Conservation (phyloP, 768 basidiomycete genomes). For the Trametes sanguinea region DNA sequence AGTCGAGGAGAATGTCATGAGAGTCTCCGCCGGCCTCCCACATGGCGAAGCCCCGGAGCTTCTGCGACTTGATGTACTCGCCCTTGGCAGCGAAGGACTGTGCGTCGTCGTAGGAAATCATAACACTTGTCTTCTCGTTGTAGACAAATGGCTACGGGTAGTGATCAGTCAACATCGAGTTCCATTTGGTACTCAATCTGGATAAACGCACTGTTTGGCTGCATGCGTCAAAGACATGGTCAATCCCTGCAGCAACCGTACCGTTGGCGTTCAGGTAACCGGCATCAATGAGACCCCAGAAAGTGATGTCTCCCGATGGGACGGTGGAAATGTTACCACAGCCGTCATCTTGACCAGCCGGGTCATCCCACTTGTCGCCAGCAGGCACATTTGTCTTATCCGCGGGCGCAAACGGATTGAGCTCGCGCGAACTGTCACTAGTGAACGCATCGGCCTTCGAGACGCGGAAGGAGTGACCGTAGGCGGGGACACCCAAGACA, state of each 20-base stretch:
- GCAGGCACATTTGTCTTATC: constrained; percentile 42
- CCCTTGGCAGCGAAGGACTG: constrained; percentile 65
- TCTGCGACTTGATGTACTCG: constrained; percentile 50
- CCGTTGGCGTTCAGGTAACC: constrained; percentile 57
- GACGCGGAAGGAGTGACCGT: constrained; percentile 73
- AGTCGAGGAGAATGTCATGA: constrained; percentile 59
- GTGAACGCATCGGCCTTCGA: constrained; percentile 40
- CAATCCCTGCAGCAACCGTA: constrained; percentile 48
- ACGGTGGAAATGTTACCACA: constrained; percentile 54
- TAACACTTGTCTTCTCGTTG: constrained; percentile 49
- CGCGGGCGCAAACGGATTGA: constrained; percentile 57
- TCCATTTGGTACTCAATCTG: background rate
- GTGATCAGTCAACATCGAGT: background rate
- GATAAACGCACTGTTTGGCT: constrained; percentile 64
- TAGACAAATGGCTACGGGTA: constrained; percentile 67
- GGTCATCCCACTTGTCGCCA: constrained; percentile 61
- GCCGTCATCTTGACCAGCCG: constrained; percentile 48
- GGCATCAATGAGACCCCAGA: constrained; percentile 59
- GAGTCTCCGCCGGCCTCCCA: constrained; percentile 74
- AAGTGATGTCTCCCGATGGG: constrained; percentile 61
- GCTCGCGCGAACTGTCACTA: constrained; percentile 32
- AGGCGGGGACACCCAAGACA: constrained; percentile 82
- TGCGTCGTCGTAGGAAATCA: constrained; percentile 69
- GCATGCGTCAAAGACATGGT: constrained; percentile 61
- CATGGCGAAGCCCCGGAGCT: constrained; percentile 66